phyloP scores from a whole-genome alignment of 352 stramenopile species.

The Globisporangium parvum region DNA sequence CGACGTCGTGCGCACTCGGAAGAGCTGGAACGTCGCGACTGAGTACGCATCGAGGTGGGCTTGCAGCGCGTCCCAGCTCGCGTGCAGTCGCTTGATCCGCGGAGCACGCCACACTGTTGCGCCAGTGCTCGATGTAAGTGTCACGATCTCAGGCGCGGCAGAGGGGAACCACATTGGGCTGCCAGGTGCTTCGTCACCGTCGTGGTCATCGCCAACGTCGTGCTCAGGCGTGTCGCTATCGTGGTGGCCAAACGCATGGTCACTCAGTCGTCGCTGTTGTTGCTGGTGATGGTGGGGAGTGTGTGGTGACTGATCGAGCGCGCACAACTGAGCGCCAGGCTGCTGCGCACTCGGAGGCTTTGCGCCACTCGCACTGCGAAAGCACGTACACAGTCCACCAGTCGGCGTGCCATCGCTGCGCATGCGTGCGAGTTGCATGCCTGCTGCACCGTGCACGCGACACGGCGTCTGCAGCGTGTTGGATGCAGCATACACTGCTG shows the following conservation, averaged over 20 bases:
- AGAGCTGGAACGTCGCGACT: constrained; percentile 54
- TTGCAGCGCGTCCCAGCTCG: constrained; percentile 53
- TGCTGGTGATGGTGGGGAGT: too few species aligned
- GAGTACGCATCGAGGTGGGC: constrained; percentile 58
- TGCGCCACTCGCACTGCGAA: constrained; percentile 21
- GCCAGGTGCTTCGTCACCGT: constrained; percentile 11
- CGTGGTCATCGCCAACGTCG: constrained; percentile 15
- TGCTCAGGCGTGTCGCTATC: background rate
- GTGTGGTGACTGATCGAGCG: background rate
- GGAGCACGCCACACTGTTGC: constrained; percentile 40
- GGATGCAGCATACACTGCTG: background rate
- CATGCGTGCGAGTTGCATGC: background rate
- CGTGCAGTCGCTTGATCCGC: constrained; percentile 37
- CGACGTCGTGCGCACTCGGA: constrained; percentile 70
- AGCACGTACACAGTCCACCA: constrained; percentile 27
- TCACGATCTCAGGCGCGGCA: constrained; percentile 10
- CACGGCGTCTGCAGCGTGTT: background rate
- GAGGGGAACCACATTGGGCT: constrained; percentile 5
- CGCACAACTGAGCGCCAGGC: background rate
- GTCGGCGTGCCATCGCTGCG: background rate
- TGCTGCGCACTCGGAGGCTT: background rate
- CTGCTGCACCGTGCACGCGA: constrained; percentile 8
- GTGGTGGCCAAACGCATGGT: background rate
- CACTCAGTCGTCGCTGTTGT: background rate
- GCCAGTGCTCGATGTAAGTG: constrained; percentile 20